phyloP scores from a whole-genome alignment of 768 basidiomycete genomes.

The Collybia mongolica region DNA sequence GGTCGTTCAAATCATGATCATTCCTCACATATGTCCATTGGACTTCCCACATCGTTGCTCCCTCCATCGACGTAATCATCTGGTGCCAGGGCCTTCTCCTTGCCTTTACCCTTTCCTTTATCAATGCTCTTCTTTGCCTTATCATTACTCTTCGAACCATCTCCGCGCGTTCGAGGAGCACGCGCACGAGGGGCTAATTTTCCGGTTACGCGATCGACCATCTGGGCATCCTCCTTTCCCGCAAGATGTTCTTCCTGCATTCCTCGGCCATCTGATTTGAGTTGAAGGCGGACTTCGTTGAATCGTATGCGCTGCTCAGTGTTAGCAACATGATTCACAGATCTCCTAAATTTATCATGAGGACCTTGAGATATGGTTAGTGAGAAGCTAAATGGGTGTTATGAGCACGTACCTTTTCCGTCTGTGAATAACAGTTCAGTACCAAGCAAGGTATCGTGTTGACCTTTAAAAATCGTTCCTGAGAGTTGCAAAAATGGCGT shows the following conservation, averaged over 20 bases:
- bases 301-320: constrained; percentile 74
- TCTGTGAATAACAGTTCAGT: constrained; percentile 78
- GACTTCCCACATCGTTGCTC: no score
- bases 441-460: constrained; percentile 65
- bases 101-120: no score
- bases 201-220: constrained; percentile 27
- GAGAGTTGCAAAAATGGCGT: constrained; percentile 77
- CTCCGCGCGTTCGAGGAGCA: no score
- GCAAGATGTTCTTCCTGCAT: constrained; percentile 5
- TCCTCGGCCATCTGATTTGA: constrained; percentile 23
- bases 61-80: no score
- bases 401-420: constrained; percentile 45
- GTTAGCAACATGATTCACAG: constrained; percentile 54
- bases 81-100: constrained; percentile 11
- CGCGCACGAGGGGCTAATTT: constrained; percentile 15
- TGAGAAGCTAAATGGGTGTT: background rate
- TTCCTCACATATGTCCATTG: no score
- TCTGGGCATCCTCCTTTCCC: constrained; percentile 6
- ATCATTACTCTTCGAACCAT: no score
- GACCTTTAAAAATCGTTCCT: constrained; percentile 71
- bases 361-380: constrained; percentile 31
- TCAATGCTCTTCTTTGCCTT: no score
- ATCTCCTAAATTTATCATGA: constrained; percentile 46
- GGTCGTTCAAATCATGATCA: no score
- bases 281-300: constrained; percentile 61